Base-by-base conservation (phyloP, 2,329 filamentous ascomycete genomes). In the Fusarium zealandicum region DNA sequence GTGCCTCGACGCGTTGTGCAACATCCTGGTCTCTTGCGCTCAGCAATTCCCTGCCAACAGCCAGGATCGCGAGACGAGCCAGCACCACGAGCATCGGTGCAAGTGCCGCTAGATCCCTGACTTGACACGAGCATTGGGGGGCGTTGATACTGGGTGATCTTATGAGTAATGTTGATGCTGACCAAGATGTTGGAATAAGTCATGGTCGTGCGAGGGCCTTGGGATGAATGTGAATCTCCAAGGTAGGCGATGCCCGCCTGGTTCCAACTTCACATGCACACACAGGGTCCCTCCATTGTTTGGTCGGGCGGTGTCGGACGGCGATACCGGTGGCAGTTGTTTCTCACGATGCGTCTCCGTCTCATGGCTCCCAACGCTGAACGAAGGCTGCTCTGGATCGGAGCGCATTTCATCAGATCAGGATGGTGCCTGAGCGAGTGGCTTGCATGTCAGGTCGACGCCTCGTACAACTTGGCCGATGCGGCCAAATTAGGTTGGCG, bases 11-110 rank as follows among this genome's bases (percentile, higher is more conserved):
- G 46, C 54, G 54, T 64, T 57, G 58, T 68, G 63, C 61, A 64
- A 63, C 51, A 67, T 56, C 65, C 65, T 58, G 52, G 60, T 46
- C 51, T 62, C 31, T 66, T 67, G 62, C 58, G 56, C 54, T 57
- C 27, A 55, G 16, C 46, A 43, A 57, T 62, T 57, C 50, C 62
- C 64, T 67, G 63, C 49, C 58, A 40, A 35, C 39, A 46, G 51
- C 58, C 36, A 48, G 54, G 60, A 64, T 66, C 39, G 54, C 56
- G 59, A 66, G 59, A 65, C 51, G 51, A 64, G 63, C 48, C 22
- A 30, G 49, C 43, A 58, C 57, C 44, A 45, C 38, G 44, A 56
- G 56, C 59, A 66, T 67, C 50, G 51, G 52, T 61, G 51, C 53
- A 61, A 68, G 55, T 68, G 65, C 63, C 59, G 63, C 53, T 6